Conservation (phyloP, 768 basidiomycete species). For the Russula ochroleuca region DNA sequence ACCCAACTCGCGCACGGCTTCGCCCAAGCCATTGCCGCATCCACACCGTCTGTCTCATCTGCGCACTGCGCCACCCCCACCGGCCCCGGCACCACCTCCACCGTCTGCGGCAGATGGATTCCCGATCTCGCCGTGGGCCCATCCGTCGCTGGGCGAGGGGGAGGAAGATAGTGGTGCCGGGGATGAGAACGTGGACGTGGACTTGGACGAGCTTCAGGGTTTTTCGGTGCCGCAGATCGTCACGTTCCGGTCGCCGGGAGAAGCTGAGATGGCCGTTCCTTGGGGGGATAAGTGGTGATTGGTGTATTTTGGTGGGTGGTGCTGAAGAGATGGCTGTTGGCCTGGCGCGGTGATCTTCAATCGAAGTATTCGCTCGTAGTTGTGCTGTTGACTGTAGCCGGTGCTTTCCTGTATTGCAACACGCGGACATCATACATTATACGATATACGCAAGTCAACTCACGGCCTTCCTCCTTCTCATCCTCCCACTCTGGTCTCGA, state of each 20-base stretch:
- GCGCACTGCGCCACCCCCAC: slow-evolving; percentile 9
- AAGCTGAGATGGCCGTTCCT: slow-evolving; percentile 8
- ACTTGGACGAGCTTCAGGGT: not conserved
- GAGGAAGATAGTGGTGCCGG: not conserved
- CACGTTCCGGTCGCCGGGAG: slow-evolving; percentile 9
- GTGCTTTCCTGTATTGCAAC: not conserved
- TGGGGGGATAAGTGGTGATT: slow-evolving; percentile 19
- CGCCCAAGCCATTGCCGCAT: slow-evolving; percentile 25
- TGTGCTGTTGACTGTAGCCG: not conserved
- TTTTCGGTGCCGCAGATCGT: slow-evolving; percentile 13
- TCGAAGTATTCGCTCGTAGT: not conserved
- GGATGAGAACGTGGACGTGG: not conserved
- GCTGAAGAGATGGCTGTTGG: not conserved
- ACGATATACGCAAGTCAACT: not conserved
- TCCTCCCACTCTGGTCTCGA: no score
- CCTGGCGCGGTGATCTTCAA: not conserved
- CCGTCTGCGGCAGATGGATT: slow-evolving; percentile 25
- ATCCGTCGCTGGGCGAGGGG: not conserved
- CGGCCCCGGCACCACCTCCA: slow-evolving; percentile 23
- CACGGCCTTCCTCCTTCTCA: not conserved
- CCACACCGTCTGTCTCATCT: slow-evolving; percentile 23
- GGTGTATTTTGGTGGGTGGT: not conserved
- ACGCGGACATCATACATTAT: not conserved
- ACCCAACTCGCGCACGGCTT: slow-evolving; percentile 22
- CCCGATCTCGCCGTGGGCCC: slow-evolving; percentile 22